phyloP scores from a whole-genome alignment of 2,329 filamentous ascomycete species.

The Colletotrichum chrysophilum region DNA sequence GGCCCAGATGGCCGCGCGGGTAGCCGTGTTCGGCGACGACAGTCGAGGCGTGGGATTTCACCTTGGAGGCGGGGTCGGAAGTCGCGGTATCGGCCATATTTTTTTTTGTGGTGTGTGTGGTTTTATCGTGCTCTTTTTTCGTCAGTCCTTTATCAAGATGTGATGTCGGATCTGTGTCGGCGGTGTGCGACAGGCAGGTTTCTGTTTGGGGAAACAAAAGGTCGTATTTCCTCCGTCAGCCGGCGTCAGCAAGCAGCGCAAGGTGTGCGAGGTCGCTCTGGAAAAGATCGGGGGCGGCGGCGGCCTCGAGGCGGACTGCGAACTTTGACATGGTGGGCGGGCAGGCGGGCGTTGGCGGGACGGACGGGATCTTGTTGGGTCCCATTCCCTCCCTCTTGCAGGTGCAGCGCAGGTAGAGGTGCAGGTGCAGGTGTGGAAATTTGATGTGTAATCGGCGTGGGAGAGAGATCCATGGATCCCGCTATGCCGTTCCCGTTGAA shows the following conservation, averaged over 20 bases:
- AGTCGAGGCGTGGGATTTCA: constrained; percentile 10
- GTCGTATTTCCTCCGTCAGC: constrained; percentile 1
- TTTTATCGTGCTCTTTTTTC: not conserved
- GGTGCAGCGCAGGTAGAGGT: not conserved
- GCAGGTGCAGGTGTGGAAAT: not conserved
- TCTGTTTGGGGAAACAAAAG: not conserved
- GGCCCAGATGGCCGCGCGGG: constrained; percentile 80
- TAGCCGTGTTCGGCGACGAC: constrained; percentile 53
- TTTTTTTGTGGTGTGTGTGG: not conserved
- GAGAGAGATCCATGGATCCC: not conserved
- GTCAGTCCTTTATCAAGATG: not conserved
- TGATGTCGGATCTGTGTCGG: not conserved
- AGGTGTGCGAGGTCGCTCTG: not conserved
- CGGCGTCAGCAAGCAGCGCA: not conserved
- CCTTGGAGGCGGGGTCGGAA: constrained; percentile 8
- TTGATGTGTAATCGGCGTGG: constrained; percentile 12
- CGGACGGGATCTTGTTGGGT: not conserved
- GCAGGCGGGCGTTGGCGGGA: not conserved
- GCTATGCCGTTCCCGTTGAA: not conserved
- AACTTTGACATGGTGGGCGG: not conserved
- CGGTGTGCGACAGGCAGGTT: not conserved
- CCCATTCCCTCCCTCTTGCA: not conserved
- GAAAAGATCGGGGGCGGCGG: not conserved
- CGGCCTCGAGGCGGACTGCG: not conserved
- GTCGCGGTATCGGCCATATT: constrained; percentile 9